These are phyloP conservation scores for Penicillium canariense DNA, from an alignment of 495 filamentous ascomycete genomes.

Conservation along the genomic window DNA sequence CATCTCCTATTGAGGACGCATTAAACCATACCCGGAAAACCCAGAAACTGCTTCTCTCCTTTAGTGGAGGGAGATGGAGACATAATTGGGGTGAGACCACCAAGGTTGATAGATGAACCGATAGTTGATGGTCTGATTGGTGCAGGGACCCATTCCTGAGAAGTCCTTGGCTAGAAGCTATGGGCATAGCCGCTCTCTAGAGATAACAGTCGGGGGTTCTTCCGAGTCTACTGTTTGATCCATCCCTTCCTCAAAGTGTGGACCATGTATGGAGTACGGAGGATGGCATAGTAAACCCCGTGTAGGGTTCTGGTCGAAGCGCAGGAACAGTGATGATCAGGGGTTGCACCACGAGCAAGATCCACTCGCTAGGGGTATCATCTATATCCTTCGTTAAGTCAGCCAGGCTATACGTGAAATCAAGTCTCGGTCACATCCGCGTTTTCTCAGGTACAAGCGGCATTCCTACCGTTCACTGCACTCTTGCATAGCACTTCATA, in stretches of 20 bases:
- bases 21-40: background rate
- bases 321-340: background rate
- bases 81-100: background rate
- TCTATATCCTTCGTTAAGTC: background rate
- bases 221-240: no score
- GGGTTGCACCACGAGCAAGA: background rate
- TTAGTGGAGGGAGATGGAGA: background rate
- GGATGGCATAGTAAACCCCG: no score
- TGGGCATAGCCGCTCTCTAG: no score
- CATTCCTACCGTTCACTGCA: background rate
- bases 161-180: no score
- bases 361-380: background rate
- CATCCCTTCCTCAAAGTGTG: no score
- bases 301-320: background rate
- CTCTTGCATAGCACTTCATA: background rate
- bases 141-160: background rate
- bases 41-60: background rate
- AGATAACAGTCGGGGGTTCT: background rate
- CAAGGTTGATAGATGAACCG: background rate
- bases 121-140: background rate
- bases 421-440: background rate
- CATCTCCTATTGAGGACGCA: background rate
- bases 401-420: background rate
- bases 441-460: background rate
- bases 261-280: no score